A percentile compares a stretch with the other conserved stretches of the same genome.
Conservation (phyloP, 768 basidiomycete species). For the Podaxis sp. region DNA sequence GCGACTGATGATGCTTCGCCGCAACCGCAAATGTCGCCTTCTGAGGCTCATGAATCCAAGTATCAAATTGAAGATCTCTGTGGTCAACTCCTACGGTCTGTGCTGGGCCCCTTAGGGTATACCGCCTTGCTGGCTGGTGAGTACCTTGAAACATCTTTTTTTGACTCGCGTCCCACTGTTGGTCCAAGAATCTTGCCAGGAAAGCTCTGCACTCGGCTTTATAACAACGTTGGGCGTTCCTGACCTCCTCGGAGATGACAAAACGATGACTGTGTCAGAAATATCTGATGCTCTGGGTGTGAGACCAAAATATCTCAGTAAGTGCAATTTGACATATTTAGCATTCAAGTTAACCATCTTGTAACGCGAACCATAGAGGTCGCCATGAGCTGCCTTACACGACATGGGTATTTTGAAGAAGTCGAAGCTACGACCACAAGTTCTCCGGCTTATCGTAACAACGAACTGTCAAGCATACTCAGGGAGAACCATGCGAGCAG, state of each 20-base stretch:
- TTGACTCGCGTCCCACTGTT: not conserved
- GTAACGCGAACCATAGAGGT: not conserved
- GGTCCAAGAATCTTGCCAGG: conserved; percentile 8
- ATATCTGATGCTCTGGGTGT: conserved; percentile 1
- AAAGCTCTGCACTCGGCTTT: conserved; percentile 3
- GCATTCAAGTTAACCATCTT: not conserved
- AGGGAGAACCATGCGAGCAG: not conserved
- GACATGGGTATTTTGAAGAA: conserved; percentile 7
- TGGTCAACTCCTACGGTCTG: not conserved
- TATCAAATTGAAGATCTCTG: conserved; percentile 9
- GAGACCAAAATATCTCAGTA: not conserved
- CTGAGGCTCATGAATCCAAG: not conserved
- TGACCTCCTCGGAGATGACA: not conserved
- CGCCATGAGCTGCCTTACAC: conserved; percentile 1
- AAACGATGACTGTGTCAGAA: not conserved
- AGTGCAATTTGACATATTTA: not conserved
- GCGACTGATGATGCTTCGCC: not conserved
- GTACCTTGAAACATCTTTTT: not conserved
- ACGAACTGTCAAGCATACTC: not conserved
- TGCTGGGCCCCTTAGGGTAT: conserved; percentile 3
- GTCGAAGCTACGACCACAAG: not conserved
- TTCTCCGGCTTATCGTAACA: not conserved
- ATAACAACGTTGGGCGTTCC: not conserved
- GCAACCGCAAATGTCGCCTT: not conserved
- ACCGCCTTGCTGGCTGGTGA: conserved; percentile 7